These are phyloP conservation scores for Viola pubescens DNA, from an alignment of 441 rosid species.

Conservation along the genomic window DNA sequence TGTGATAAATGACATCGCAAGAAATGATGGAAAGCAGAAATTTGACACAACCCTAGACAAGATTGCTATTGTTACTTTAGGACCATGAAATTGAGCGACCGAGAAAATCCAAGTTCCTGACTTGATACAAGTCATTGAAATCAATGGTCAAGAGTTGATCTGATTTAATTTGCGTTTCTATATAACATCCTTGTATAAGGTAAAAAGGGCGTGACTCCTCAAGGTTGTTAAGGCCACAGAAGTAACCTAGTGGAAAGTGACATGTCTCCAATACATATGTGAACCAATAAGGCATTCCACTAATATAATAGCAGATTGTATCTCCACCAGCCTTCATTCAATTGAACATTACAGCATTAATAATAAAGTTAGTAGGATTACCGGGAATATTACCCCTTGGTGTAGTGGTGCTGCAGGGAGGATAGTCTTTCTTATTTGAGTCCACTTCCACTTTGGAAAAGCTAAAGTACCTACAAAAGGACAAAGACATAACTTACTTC, in stretches of 20 bases:
- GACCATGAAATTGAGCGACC: slow-evolving; percentile 7
- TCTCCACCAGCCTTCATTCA: slow-evolving; percentile 10
- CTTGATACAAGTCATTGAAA: slow-evolving; percentile 8
- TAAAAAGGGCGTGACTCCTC: slow-evolving; percentile 20
- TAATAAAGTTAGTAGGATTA: slow-evolving; percentile 12
- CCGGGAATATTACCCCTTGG: slow-evolving; percentile 11
- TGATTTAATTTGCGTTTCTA: not conserved
- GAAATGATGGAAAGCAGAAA: slow-evolving; percentile 8
- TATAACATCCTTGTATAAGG: not conserved
- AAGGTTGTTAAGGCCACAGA: slow-evolving; percentile 15
- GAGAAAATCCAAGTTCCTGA: not conserved
- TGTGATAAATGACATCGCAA: slow-evolving; percentile 11
- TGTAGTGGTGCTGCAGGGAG: slow-evolving; percentile 5
- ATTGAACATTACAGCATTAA: slow-evolving; percentile 6
- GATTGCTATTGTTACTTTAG: slow-evolving; percentile 5
- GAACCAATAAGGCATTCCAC: slow-evolving; percentile 25
- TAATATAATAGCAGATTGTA: slow-evolving; percentile 9
- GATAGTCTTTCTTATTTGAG: slow-evolving; percentile 1
- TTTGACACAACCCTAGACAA: not conserved
- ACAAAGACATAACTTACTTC: not conserved
- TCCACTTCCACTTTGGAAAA: slow-evolving; percentile 10
- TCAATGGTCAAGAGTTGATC: not conserved
- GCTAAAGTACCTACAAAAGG: not conserved
- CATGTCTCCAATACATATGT: slow-evolving; percentile 21
- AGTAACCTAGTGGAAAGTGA: slow-evolving; percentile 30